Base-by-base conservation (phyloP, 129 eudicot species). In the Lactuca sativa region DNA sequence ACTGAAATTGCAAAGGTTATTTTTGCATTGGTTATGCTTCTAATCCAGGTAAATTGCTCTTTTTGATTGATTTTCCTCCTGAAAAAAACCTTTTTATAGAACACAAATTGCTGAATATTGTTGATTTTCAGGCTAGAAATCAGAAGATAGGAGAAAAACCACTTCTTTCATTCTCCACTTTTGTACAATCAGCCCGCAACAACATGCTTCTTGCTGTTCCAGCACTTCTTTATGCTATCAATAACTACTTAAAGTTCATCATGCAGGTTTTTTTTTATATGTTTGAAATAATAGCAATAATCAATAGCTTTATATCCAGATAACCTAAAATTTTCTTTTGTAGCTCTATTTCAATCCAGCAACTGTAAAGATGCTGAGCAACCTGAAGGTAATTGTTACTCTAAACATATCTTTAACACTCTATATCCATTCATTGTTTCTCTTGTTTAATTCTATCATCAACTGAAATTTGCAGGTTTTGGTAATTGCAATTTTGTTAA, bases 321-420 rank as follows among this genome's bases (percentile, higher is more conserved):
- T 59, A 11, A 30, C 37, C 53, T 37, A 3, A 15, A 44, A 47
- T 47, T 63, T 72, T 52, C 30, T 25, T 67, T 30, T 80, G 80
- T 95, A 95, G 99, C 86, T 95, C 34, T 95, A 95, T 77, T 95
- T 95, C 71, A 90, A 88, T 78, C 99, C 99, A 49, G 97, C 99
- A 36, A 95, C 99, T 13, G 99, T 95, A 74, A 95, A 95, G 91
- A 95, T 95, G 99, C 82, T 95, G 72, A 95, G 99, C 85, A 95
- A 95, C 80, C 81, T 95, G 69, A 95, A 95, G 97, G 99, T 95
- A 80, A 41, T 10, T 40, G 70, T 17, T 58, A 37, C 53, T 32
- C 25, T 32, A 61, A 38, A 36, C 47, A 10, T 37, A 48, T 18
- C 2, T 78, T 53, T 66, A 15, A 71, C 70, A 14, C 64, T 15